A percentile compares a stretch with the other conserved stretches of the same genome.
phyloP scores from a whole-genome alignment of 1,284 basidiomycete genomes.

The Vanrija sp. region DNA sequence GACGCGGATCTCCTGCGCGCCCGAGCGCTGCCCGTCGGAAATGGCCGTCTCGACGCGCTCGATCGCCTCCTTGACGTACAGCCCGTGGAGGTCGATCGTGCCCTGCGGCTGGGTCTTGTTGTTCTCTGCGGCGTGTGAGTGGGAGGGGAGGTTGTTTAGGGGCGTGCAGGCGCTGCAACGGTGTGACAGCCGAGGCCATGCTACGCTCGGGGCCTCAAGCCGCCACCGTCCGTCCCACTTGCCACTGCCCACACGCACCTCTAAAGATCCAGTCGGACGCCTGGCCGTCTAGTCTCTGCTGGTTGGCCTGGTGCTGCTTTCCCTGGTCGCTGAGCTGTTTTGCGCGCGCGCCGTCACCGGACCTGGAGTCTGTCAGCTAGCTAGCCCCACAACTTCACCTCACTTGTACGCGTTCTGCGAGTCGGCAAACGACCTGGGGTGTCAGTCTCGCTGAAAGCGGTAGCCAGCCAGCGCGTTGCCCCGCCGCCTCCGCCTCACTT shows the following conservation, averaged over 20 bases:
- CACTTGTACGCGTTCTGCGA: constrained; percentile 45
- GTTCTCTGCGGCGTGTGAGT: constrained; percentile 59
- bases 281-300: constrained; percentile 76
- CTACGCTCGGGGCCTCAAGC: neutral
- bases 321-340: constrained; percentile 81
- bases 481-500: constrained; percentile 16
- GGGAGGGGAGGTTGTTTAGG: no score
- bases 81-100: constrained; percentile 82
- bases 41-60: constrained; percentile 66
- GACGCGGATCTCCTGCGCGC: constrained; percentile 67
- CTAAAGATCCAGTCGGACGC: constrained; percentile 87
- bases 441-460: neutral
- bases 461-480: neutral
- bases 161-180: no score
- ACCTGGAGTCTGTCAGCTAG: constrained; percentile 16
- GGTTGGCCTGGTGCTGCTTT: constrained; percentile 71
- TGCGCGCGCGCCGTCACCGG: constrained; percentile 71
- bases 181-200: no score
- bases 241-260: constrained; percentile 54
- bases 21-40: constrained; percentile 61
- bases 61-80: constrained; percentile 92
- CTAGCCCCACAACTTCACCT: neutral
- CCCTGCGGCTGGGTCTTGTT: constrained; percentile 70
- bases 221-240: neutral
- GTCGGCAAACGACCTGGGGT: constrained; percentile 36